phyloP scores from a whole-genome alignment of 768 basidiomycete genomes.

The Pleurotus citrinopileatus region DNA sequence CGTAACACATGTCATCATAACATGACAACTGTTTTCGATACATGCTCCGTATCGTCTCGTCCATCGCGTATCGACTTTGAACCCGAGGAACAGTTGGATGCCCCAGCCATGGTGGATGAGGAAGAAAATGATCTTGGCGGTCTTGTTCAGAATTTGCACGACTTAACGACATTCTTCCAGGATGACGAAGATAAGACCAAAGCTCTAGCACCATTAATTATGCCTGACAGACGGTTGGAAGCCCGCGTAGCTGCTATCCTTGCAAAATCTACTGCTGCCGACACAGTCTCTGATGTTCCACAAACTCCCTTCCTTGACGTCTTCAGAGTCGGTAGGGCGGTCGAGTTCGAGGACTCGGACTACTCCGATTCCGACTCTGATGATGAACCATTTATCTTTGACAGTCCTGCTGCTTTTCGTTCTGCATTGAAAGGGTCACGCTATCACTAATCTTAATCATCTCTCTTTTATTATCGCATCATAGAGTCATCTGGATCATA shows the following conservation, averaged over 20 bases:
- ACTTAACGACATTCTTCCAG: constrained; percentile 73
- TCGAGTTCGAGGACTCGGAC: constrained; percentile 34
- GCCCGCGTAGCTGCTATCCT: constrained; percentile 81
- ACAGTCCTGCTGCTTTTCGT: constrained; percentile 45
- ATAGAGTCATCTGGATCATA: constrained; percentile 10
- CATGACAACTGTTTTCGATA: constrained; percentile 82
- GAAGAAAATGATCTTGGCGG: constrained; percentile 72
- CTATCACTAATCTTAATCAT: constrained; percentile 27
- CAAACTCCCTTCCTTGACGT: constrained; percentile 81
- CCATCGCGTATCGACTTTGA: constrained; percentile 75
- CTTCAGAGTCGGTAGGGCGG: constrained; percentile 54
- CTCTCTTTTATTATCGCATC: constrained; percentile 13
- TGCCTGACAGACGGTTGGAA: constrained; percentile 63
- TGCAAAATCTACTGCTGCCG: constrained; percentile 67
- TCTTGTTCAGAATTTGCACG: constrained; percentile 74
- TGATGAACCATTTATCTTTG: constrained; percentile 61
- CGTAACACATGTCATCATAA: constrained; percentile 70
- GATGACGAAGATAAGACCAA: constrained; percentile 33
- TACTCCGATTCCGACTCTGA: constrained; percentile 48
- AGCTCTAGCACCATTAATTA: constrained; percentile 28
- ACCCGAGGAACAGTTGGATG: constrained; percentile 46
- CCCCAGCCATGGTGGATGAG: constrained; percentile 37
- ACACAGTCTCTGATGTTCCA: constrained; percentile 53
- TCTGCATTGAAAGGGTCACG: constrained; percentile 44
- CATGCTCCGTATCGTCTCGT: constrained; percentile 67